Base-by-base conservation (phyloP, 2,329 filamentous ascomycete genomes). In the Apiospora pterosperma region DNA sequence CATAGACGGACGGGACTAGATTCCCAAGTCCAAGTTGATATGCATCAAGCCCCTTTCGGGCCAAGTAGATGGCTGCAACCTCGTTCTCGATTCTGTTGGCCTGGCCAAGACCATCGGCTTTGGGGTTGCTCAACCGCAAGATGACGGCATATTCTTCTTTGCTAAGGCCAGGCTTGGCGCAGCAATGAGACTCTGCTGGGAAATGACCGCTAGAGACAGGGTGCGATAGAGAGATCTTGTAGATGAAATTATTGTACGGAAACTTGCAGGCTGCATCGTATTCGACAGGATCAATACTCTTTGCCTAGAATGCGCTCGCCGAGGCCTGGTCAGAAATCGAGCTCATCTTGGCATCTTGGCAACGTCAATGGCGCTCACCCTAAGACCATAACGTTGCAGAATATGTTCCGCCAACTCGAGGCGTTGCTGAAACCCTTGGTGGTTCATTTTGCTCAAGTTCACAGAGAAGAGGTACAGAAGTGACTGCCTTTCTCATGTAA, bases 71-170 rank as follows among this genome's bases (percentile, higher is more conserved):
- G 1, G 66, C 65, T 1, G 70, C 70, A 8, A 75, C 72, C 14
- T 74, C 72, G 44, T 74, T 75, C 62, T 74, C 66, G 5, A 73
- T 66, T 5, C 72, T 70, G 58, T 71, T 72, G 38, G 69, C 36
- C 25, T 73, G 68, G 67, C 72, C 72, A 11, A 72, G 36, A 0
- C 67, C 68, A 4, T 69, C 64, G 4, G 71, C 69, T 4, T 41
- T 31, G 16, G 67, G 67, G 62, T 74, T 74, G 65, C 71, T 74
- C 23, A 74, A 63, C 25, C 69, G 69, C 6, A 66, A 16, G 36
- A 74, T n/a, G n/a, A n/a, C n/a, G n/a, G n/a, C n/a, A n/a, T n/a
- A n/a, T n/a, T n/a, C n/a, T n/a, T n/a, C n/a, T n/a, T n/a, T n/a
- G n/a, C n/a, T n/a, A n/a, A n/a, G n/a, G n/a, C 62, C 6, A 73